A percentile compares a stretch with the other conserved stretches of the same genome.
Evolutionary conservation across 495 filamentous ascomycete genomes (phyloP).

Genomic region (Penicillium ucsense): DNA sequence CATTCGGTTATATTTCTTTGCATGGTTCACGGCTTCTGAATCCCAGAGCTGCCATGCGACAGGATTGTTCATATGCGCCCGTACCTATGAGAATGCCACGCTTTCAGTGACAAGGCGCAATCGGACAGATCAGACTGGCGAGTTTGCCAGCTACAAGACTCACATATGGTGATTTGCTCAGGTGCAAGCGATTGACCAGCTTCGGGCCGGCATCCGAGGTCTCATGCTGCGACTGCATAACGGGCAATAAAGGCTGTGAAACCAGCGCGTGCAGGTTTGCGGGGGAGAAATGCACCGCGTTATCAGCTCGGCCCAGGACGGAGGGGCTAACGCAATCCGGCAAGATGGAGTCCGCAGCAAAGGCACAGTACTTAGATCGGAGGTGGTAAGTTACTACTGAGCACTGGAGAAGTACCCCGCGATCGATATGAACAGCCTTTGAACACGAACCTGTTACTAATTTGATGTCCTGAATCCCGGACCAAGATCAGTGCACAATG

Average conservation of each 20-base stretch:
- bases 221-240: constrained; percentile 22
- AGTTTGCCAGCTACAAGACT: not conserved
- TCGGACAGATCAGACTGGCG: not conserved
- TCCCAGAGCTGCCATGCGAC: constrained; percentile 93
- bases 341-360: constrained; percentile 2
- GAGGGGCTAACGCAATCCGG: constrained; percentile 15
- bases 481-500: too few species aligned
- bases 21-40: constrained; percentile 63
- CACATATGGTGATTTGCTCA: constrained; percentile 76
- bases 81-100: constrained; percentile 43
- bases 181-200: constrained; percentile 59
- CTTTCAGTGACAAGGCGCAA: not conserved
- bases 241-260: constrained; percentile 11
- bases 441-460: not conserved
- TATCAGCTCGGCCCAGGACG: constrained; percentile 3
- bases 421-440: too few species aligned
- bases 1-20: constrained; percentile 69
- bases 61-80: constrained; percentile 70
- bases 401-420: too few species aligned
- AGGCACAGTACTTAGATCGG: too few species aligned
- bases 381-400: too few species aligned
- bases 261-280: not conserved
- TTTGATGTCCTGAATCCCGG: too few species aligned
- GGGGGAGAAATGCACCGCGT: constrained; percentile 1
- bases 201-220: constrained; percentile 16